These are phyloP conservation scores for Termitomyces bulborhizus DNA, from an alignment of 768 basidiomycete genomes.

Conservation along the genomic window DNA sequence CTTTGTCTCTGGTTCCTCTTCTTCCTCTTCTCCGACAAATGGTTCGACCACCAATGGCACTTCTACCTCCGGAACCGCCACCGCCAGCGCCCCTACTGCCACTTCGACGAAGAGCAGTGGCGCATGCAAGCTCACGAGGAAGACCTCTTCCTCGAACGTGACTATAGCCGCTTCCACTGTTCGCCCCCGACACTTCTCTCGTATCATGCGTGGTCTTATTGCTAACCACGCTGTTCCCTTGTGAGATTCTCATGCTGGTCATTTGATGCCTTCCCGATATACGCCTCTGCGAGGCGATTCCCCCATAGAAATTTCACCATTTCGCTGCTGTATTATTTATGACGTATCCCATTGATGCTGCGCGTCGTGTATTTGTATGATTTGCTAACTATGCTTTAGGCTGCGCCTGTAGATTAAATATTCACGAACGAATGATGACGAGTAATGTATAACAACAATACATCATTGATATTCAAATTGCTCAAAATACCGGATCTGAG, in stretches of 20 bases:
- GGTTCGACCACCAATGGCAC: not conserved
- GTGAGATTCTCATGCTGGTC: not conserved
- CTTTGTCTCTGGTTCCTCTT: slow-evolving; percentile 22
- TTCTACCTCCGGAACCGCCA: slow-evolving; percentile 8
- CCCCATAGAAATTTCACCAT: not conserved
- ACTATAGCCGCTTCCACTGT: slow-evolving; percentile 4
- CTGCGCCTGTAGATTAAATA: not conserved
- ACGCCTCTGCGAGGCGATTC: not conserved
- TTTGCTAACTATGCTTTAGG: not conserved
- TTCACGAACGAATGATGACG: not conserved
- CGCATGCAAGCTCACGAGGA: slow-evolving; percentile 16
- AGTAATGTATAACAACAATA: slow-evolving; percentile 2
- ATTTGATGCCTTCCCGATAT: not conserved
- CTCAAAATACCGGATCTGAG: not conserved
- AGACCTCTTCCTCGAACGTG: slow-evolving; percentile 1
- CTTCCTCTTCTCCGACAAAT: not conserved
- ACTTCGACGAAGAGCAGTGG: slow-evolving; percentile 9
- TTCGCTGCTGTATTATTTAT: not conserved
- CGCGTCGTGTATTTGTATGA: slow-evolving; percentile 1
- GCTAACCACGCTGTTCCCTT: slow-evolving; percentile 6
- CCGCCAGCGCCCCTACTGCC: not conserved
- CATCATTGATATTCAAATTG: not conserved
- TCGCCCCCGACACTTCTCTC: slow-evolving; percentile 21
- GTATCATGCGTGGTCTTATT: slow-evolving; percentile 23
- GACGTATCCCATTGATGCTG: not conserved